Conservation (phyloP, 495 filamentous ascomycete species). For the Pyrenopolyporus hunteri region DNA sequence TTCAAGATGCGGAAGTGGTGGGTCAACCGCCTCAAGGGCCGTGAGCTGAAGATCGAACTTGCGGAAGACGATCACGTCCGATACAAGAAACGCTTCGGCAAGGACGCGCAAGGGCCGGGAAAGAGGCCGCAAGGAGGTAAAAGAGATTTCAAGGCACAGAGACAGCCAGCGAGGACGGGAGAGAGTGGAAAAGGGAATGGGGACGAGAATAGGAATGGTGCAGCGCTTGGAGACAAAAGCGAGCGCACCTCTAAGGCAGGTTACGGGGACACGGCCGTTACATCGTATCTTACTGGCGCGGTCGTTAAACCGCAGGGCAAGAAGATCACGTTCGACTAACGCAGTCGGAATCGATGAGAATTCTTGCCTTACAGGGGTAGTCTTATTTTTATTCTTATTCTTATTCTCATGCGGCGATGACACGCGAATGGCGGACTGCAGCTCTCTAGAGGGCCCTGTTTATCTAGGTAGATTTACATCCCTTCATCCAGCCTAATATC, state of each 20-base stretch:
- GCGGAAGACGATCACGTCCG: conserved; percentile 85
- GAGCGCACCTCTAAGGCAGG: conserved; percentile 41
- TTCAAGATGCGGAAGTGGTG: conserved; percentile 73
- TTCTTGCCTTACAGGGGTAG: neutral
- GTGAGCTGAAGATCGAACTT: conserved; percentile 85
- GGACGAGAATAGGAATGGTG: conserved; percentile 20
- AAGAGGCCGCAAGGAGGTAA: conserved; percentile 18
- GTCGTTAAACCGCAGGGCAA: conserved; percentile 82
- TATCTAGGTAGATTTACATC: neutral
- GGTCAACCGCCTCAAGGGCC: conserved; percentile 79
- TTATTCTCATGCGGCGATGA: neutral
- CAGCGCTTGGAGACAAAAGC: conserved; percentile 27
- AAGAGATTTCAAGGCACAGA: conserved; percentile 4
- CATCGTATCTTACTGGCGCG: conserved; percentile 68
- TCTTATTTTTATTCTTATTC: too few species aligned
- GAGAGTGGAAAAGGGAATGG: neutral
- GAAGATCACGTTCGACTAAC: conserved; percentile 80
- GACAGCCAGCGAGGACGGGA: neutral
- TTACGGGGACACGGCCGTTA: conserved; percentile 47
- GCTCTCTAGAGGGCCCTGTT: neutral
- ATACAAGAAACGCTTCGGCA: conserved; percentile 93
- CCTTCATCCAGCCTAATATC: conserved; percentile 58
- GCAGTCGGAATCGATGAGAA: neutral
- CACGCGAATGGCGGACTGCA: neutral
- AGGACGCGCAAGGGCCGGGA: conserved; percentile 56